Conservation (phyloP, 306 rosid genomes). For the Vicia sativa region DNA sequence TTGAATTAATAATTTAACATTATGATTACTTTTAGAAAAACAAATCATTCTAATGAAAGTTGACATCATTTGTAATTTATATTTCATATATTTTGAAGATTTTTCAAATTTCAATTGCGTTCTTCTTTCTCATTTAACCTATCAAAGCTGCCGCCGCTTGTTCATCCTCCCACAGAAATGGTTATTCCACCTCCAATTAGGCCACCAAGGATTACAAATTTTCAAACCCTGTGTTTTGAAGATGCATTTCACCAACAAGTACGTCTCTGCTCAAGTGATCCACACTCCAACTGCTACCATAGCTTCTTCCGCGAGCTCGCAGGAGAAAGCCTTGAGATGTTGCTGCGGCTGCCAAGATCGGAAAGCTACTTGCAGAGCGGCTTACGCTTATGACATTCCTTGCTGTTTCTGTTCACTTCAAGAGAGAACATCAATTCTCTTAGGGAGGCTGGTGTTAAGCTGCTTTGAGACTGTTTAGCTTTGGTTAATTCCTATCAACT, state of each 20-base stretch:
- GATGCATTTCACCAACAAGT: slow-evolving; percentile 90
- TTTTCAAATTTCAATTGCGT: too few species aligned
- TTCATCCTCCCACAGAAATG: slow-evolving; percentile 52
- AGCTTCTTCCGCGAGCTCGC: slow-evolving; percentile 81
- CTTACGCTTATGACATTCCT: slow-evolving; percentile 69
- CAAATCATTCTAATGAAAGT: too few species aligned
- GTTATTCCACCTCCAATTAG: slow-evolving; percentile 74
- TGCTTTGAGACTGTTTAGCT: slow-evolving; percentile 47
- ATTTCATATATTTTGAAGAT: too few species aligned
- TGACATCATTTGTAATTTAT: too few species aligned
- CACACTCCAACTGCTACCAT: slow-evolving; percentile 62
- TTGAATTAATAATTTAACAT: too few species aligned
- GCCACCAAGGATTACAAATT: slow-evolving; percentile 61
- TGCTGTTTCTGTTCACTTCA: slow-evolving; percentile 75
- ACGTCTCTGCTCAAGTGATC: slow-evolving; percentile 74
- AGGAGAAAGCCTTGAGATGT: slow-evolving; percentile 79
- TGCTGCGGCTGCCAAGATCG: slow-evolving; percentile 90
- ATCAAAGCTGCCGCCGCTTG: too few species aligned
- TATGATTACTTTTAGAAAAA: too few species aligned
- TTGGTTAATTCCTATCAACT: too few species aligned
- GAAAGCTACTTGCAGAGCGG: slow-evolving; percentile 81
- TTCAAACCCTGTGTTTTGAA: slow-evolving; percentile 84
- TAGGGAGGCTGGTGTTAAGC: slow-evolving; percentile 69
- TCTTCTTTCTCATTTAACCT: too few species aligned
- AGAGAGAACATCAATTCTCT: slow-evolving; percentile 89